phyloP scores from a whole-genome alignment of 768 basidiomycete species.

The Rhodocollybia butyracea region DNA sequence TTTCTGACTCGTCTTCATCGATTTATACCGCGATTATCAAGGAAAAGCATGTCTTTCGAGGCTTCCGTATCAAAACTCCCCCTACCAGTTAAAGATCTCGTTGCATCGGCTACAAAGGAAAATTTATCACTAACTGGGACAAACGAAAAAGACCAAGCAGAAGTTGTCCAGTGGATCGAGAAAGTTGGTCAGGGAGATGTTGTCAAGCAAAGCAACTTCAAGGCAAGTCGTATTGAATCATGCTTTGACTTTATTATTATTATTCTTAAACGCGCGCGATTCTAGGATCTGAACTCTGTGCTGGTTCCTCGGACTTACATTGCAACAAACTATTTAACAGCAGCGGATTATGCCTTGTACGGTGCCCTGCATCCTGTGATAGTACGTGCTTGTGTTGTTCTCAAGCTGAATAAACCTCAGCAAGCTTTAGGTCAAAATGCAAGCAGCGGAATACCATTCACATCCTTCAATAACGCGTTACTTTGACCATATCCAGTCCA shows the following conservation, averaged over 20 bases:
- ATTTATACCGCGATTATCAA: constrained; percentile 32
- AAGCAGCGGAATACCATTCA: constrained; percentile 70
- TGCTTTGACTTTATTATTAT: neutral
- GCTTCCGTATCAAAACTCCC: constrained; percentile 43
- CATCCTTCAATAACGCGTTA: constrained; percentile 87
- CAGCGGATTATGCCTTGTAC: constrained; percentile 89
- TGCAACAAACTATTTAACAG: constrained; percentile 80
- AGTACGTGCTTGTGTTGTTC: constrained; percentile 44
- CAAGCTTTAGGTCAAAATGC: constrained; percentile 56
- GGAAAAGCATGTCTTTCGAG: constrained; percentile 51
- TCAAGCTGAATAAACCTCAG: neutral
- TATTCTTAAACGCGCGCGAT: neutral
- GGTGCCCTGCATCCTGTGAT: constrained; percentile 81
- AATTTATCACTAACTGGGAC: constrained; percentile 45
- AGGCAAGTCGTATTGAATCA: constrained; percentile 35
- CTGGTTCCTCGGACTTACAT: constrained; percentile 81
- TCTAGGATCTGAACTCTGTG: constrained; percentile 60
- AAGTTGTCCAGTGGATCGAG: constrained; percentile 69
- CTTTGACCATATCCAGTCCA: constrained; percentile 90
- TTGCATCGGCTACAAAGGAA: constrained; percentile 43
- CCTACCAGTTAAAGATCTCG: constrained; percentile 53
- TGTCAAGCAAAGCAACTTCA: constrained; percentile 42
- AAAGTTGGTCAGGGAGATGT: constrained; percentile 52
- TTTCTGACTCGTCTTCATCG: constrained; percentile 37
- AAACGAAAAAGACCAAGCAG: constrained; percentile 57